These are phyloP conservation scores for Mallotus repandus DNA, from an alignment of 441 rosid species.

Conservation along the genomic window DNA sequence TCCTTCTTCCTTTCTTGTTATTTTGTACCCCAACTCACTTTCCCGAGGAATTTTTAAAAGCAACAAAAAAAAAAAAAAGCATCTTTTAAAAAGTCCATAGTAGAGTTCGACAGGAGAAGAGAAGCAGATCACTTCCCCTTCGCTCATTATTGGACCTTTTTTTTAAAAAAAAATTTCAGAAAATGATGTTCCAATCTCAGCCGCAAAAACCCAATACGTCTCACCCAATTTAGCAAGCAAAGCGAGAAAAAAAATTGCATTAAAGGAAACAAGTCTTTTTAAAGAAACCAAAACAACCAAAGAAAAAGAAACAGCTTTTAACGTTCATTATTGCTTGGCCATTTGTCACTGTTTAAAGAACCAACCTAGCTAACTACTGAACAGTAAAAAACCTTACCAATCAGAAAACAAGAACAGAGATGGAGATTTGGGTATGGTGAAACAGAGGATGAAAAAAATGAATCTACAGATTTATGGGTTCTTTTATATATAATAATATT, in stretches of 20 bases:
- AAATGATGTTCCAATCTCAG: slow-evolving; percentile 37
- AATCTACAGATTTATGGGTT: neutral
- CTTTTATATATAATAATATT: no score
- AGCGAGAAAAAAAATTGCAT: no score
- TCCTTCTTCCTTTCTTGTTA: neutral
- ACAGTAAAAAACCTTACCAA: slow-evolving; percentile 1
- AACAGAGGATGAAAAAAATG: neutral
- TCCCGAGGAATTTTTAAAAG: slow-evolving; percentile 21
- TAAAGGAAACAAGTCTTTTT: neutral
- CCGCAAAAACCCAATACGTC: slow-evolving; percentile 36
- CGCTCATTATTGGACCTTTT: slow-evolving; percentile 4
- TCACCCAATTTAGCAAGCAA: slow-evolving; percentile 37
- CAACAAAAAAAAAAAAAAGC: slow-evolving; percentile 9
- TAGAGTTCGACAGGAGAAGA: neutral
- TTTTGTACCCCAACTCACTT: slow-evolving; percentile 17
- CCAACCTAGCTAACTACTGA: neutral
- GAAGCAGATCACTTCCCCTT: no score
- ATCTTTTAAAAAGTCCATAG: neutral
- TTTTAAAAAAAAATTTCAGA: neutral
- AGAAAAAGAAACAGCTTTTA: neutral
- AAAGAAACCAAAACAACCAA: neutral
- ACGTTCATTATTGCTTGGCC: neutral
- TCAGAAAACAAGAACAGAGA: neutral
- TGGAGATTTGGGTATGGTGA: neutral
- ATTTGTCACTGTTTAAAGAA: neutral